phyloP scores from a whole-genome alignment of 31 red algal species.

The Asparagopsis taxiformis region DNA sequence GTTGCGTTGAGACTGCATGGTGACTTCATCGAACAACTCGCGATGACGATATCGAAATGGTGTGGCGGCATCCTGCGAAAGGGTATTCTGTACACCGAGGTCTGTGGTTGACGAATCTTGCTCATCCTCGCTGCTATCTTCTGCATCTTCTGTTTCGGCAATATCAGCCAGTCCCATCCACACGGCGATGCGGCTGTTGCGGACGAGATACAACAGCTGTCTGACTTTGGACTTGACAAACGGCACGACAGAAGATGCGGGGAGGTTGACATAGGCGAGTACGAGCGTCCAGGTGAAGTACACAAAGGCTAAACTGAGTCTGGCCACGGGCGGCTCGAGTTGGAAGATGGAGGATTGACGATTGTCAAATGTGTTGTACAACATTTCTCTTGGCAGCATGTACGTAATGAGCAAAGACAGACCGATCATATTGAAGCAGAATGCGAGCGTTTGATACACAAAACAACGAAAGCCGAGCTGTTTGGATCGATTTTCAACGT shows the following conservation, averaged over 20 bases:
- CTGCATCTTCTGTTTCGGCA: slow-evolving; percentile 31
- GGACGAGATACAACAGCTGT: slow-evolving; percentile 7
- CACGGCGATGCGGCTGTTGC: slow-evolving; percentile 35
- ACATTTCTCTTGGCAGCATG: slow-evolving; percentile 23
- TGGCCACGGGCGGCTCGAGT: slow-evolving; percentile 59
- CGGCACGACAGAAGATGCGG: slow-evolving; percentile 35
- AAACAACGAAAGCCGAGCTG: slow-evolving; percentile 85
- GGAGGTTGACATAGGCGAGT: slow-evolving; percentile 65
- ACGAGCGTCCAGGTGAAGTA: slow-evolving; percentile 70
- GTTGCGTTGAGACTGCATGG: slow-evolving; percentile 7
- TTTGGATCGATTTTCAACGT: slow-evolving; percentile 70
- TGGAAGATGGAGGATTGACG: slow-evolving; percentile 30
- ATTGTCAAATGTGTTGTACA: slow-evolving; percentile 36
- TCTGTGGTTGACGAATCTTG: slow-evolving; percentile 5
- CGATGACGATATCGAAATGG: slow-evolving; percentile 62
- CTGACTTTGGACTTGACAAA: slow-evolving; percentile 3
- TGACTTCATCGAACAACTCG: slow-evolving; percentile 57
- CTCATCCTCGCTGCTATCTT: slow-evolving; percentile 37
- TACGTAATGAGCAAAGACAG: slow-evolving; percentile 29
- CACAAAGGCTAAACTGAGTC: slow-evolving; percentile 51
- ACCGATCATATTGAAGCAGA: slow-evolving; percentile 41
- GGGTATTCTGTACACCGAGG: too few species aligned
- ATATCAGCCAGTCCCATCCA: slow-evolving; percentile 57
- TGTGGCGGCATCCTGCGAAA: slow-evolving; percentile 4
- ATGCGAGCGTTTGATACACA: slow-evolving; percentile 61